Percentiles rank a stretch among this genome's conserved stretches.
These are phyloP conservation scores for Gnaphalium uliginosum DNA, from an alignment of 129 eudicot species.

Conservation along the genomic window DNA sequence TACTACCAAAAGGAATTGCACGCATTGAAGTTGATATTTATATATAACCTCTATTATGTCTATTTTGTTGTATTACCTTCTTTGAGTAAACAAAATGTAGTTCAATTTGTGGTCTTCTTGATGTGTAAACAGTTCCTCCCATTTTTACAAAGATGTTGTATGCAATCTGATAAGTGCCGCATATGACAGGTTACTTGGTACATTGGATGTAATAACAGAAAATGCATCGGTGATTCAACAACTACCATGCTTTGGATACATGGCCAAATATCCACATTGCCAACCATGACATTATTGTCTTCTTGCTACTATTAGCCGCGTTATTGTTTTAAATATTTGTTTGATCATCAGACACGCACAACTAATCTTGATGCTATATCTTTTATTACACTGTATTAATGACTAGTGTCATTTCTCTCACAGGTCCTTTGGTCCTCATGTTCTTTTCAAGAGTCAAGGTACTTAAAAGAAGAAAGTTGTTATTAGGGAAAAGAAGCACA, in stretches of 20 bases:
- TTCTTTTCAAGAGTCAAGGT: constrained; percentile 72
- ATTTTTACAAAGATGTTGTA: neutral
- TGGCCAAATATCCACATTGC: too few relatives aligned
- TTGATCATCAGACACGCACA: neutral
- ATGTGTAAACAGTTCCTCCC: neutral
- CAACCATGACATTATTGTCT: constrained; percentile 71
- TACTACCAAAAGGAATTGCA: neutral
- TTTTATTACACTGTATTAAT: constrained; percentile 46
- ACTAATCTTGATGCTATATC: constrained; percentile 14
- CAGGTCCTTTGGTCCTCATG: constrained; percentile 89
- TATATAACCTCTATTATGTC: too few relatives aligned
- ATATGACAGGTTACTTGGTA: constrained; percentile 76
- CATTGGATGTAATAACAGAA: constrained; percentile 87
- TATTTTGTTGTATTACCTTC: too few relatives aligned
- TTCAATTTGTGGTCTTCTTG: neutral
- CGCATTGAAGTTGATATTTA: neutral
- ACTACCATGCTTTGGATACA: constrained; percentile 99
- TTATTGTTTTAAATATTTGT: neutral
- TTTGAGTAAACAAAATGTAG: neutral
- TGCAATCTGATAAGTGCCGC: constrained; percentile 6
- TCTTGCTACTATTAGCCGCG: neutral
- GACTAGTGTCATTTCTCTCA: constrained; percentile 76
- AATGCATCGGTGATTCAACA: constrained; percentile 97
- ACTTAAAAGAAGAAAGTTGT: neutral
- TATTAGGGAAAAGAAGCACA: neutral